phyloP scores from a whole-genome alignment of 2,329 filamentous ascomycete genomes.

The Penicillium sp. region DNA sequence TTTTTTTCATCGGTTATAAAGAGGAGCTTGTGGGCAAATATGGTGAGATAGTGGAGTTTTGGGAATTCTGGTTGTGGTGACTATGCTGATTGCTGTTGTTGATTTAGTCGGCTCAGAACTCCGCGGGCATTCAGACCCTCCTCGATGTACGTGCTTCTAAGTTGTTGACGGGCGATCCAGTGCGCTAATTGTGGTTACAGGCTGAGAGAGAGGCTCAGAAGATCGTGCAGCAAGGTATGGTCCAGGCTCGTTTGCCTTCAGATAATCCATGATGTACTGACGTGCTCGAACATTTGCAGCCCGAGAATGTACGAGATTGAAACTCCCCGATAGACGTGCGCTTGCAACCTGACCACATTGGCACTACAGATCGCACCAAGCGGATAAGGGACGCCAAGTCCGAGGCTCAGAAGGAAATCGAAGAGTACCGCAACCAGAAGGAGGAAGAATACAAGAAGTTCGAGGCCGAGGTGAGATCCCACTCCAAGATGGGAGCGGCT shows the following conservation, averaged over 20 bases:
- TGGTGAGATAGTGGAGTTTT: conserved; percentile 28
- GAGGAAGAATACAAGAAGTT: conserved; percentile 95
- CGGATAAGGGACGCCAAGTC: conserved; percentile 93
- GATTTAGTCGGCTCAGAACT: conserved; percentile 91
- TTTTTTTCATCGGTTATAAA: conserved; percentile 8
- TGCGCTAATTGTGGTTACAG: conserved; percentile 49
- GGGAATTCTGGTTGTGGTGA: not conserved
- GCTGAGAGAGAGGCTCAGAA: conserved; percentile 98
- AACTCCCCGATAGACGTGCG: conserved; percentile 11
- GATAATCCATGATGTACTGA: conserved; percentile 20
- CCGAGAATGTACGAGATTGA: conserved; percentile 72
- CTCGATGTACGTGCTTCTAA: conserved; percentile 76
- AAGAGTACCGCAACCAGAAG: conserved; percentile 85
- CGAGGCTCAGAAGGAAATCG: conserved; percentile 97
- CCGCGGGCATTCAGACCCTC: conserved; percentile 95
- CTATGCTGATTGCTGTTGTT: conserved; percentile 13
- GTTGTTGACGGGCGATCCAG: conserved; percentile 10
- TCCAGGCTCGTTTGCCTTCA: not conserved
- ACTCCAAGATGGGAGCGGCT: not conserved
- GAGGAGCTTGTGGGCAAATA: conserved; percentile 22
- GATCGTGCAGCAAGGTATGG: conserved; percentile 92
- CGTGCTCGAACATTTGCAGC: conserved; percentile 54
- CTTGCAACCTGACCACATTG: conserved; percentile 14
- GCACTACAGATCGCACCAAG: conserved; percentile 78
- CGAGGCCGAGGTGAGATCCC: conserved; percentile 68